phyloP scores from a whole-genome alignment of 805 yeast genomes.

The Yamadazyma nakazawae region DNA sequence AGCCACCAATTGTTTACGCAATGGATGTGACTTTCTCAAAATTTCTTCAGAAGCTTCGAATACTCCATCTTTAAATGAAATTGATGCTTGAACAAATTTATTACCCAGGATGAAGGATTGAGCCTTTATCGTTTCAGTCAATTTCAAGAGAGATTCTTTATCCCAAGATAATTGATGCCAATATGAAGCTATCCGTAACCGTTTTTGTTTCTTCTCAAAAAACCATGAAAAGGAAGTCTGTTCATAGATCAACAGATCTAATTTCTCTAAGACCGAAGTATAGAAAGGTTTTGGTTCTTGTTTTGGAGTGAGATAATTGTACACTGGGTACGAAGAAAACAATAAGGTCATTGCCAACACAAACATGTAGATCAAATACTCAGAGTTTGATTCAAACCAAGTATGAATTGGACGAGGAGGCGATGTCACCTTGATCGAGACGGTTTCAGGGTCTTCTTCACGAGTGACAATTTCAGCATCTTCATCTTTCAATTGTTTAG shows the following conservation, averaged over 20 bases:
- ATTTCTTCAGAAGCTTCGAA: background rate
- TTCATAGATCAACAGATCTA: conserved; percentile 2
- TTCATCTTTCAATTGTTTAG: background rate
- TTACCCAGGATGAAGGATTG: background rate
- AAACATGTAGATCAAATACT: conserved; percentile 10
- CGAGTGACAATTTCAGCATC: background rate
- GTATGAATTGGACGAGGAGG: background rate
- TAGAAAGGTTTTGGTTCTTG: background rate
- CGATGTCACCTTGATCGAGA: conserved; percentile 1
- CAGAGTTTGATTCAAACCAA: conserved; percentile 11
- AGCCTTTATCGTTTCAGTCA: background rate
- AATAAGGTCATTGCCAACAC: background rate
- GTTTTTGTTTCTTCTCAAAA: background rate
- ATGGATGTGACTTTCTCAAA: background rate
- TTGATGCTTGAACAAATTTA: background rate
- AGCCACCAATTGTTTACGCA: background rate
- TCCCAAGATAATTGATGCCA: background rate
- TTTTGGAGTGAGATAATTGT: background rate
- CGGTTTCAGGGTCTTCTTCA: background rate
- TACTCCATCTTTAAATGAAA: background rate
- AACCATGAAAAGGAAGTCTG: background rate
- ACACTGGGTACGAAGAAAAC: background rate
- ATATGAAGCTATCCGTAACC: background rate
- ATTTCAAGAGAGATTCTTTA: background rate
- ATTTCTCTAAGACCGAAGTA: background rate